Base-by-base conservation (phyloP, 768 basidiomycete species). In the Hygrocybe punicea region DNA sequence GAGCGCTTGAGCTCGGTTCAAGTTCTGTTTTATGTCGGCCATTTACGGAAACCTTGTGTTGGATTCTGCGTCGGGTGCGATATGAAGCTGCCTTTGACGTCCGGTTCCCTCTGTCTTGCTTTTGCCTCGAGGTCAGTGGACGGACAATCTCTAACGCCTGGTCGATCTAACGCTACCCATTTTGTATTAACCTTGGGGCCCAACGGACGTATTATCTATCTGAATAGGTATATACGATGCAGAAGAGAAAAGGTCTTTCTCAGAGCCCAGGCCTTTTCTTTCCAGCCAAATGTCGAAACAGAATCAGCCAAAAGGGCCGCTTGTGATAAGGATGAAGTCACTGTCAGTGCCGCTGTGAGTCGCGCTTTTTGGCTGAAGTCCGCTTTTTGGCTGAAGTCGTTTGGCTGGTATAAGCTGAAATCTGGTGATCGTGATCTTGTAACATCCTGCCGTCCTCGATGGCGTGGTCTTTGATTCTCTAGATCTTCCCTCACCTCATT, bases 401-500 rank as follows among this genome's bases (percentile, higher is more conserved):
- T 74, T 60, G 87, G 71, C 3, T 87, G 71, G 60, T 84, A 79
- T 0, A 76, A 69, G 56, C 76, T 75, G 48, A 87, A 77, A 44
- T 78, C 76, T 51, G 83, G 67, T 1, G 75, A 66, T 83, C 81
- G 47, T 86, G 71, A 59, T 80, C 72, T 57, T 69, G 69, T 34
- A 83, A 69, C 64, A 83, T 77, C 17, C 65, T 60, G 49, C 77
- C 75, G 49, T 86, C 84, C 19, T 81, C 79, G 19, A 70, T 62
- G 14, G 77, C 86, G 56, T 82, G 78, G 61, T 89, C 85, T 56
- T 74, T 65, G 45, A 87, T 86, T 13, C 81, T 75, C 60, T 86
- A n/a, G 80, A 51, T 85, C 79, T 33, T 77, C 67, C 71, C 87
- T 85, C 48, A 87, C 66, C 58, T 82, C 62, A 62, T 87, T 77